Evolutionary conservation across 192 early-diverging fungal species (phyloP).

Genomic region (Diversispora epigaea): DNA sequence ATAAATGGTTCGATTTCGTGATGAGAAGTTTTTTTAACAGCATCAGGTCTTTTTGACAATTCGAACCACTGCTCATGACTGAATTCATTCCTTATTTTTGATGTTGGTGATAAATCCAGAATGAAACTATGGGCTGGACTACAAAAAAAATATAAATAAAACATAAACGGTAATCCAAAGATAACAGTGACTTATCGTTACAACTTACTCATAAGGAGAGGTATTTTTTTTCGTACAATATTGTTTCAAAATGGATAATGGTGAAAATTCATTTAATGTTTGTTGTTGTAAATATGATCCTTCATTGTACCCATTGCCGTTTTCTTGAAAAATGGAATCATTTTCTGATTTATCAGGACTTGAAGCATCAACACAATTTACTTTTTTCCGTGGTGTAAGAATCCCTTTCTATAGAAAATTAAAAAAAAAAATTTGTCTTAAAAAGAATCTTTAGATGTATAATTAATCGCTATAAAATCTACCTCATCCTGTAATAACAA

Average conservation of each 20-base stretch:
- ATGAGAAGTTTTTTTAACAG: slow-evolving; percentile 15
- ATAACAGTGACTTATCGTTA: background rate
- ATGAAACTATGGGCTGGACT: slow-evolving; percentile 31
- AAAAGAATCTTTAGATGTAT: too few species aligned
- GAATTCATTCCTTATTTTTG: slow-evolving; percentile 15
- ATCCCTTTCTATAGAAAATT: too few species aligned
- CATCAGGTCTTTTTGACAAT: slow-evolving; percentile 7
- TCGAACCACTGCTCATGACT: background rate
- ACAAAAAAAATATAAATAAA: background rate
- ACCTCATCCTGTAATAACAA: too few species aligned
- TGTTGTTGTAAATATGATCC: background rate
- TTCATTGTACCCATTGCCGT: too few species aligned
- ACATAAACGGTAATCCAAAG: background rate
- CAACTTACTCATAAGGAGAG: slow-evolving; percentile 13
- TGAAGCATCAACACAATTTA: too few species aligned
- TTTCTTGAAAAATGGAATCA: too few species aligned
- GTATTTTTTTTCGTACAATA: background rate
- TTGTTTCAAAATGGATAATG: background rate
- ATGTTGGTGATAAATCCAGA: slow-evolving; percentile 17
- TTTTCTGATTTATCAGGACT: too few species aligned
- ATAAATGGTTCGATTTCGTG: slow-evolving; percentile 26
- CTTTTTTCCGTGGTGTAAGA: too few species aligned
- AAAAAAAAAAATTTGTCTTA: too few species aligned
- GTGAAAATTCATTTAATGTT: background rate
- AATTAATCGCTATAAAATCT: too few species aligned